Evolutionary conservation across 352 stramenopile species (phyloP), one percentile per base, ranked within the genome.

Genomic region (Thalassiosira sp.): DNA sequence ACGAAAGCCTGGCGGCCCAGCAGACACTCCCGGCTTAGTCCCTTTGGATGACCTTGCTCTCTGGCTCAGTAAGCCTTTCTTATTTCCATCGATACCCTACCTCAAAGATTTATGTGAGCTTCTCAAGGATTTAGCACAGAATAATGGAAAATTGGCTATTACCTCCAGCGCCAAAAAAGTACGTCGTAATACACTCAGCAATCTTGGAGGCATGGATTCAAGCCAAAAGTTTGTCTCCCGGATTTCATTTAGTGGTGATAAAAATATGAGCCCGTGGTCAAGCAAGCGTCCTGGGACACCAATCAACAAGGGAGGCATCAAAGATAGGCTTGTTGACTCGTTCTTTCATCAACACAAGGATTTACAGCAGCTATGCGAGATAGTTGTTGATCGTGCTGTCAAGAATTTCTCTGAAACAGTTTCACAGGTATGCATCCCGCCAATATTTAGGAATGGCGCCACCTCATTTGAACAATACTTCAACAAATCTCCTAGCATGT

Each of bases 321-420:
- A 78, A 58, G 76, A 67, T 1, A 90, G 82, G 70, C 63, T 92
- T 5, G 31, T 72, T 37, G 84, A 90, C 46, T 76, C 69, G 24
- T 92, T 92, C 56, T 92, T 92, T 72, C 86, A 92, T 71, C 84
- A 89, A 52, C 84, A 90, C 72, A 72, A 71, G 46, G 69, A 81
- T 27, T 63, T 92, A 15, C 81, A 85, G 37, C 51, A 84, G 46
- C 76, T 90, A 27, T 89, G 79, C 57, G 79, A 90, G 28, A 84
- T 89, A 46, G 56, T 74, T 16, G 61, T 88, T 20, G 48, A 82
- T 63, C 65, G 73, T 62, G 67, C 69, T 3, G 22, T 86, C 10
- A 89, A 89, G 37, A 83, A 79, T 60, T 72, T 69, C n/a, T 24
- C 45, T 22, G 6, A 53, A 2, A 70, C 54, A 68, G 57, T 37